Conservation (phyloP, 441 rosid genomes). For the Gossypium davidsonii region DNA sequence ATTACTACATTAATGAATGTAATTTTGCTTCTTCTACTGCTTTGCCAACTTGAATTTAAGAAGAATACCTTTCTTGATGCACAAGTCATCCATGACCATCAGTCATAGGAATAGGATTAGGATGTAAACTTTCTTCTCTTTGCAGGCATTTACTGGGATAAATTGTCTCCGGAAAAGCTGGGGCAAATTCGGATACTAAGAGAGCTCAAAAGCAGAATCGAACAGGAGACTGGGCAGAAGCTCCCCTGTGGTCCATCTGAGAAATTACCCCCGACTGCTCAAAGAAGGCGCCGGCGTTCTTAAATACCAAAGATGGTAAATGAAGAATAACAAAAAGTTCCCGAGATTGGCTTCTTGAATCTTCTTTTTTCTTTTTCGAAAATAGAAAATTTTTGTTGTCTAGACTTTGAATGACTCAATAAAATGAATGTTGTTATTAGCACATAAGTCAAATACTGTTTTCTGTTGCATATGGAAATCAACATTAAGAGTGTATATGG, state of each 20-base stretch:
- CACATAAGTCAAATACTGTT: not conserved
- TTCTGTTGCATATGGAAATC: not conserved
- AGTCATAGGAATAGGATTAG: not conserved
- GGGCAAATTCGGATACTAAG: conserved; percentile 69
- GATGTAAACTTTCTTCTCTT: not conserved
- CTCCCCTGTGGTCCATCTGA: conserved; percentile 71
- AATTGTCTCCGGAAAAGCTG: conserved; percentile 73
- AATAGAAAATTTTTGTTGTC: not conserved
- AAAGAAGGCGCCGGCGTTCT: conserved; percentile 24
- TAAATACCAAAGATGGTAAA: not conserved
- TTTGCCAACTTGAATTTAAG: not conserved
- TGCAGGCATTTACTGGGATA: conserved; percentile 82
- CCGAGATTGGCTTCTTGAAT: not conserved
- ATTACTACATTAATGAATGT: not conserved
- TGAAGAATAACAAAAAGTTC: not conserved
- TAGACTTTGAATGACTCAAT: not conserved
- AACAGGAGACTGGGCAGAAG: conserved; percentile 51
- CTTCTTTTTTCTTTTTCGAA: no score
- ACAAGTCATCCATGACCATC: not conserved
- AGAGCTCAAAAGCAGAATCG: conserved; percentile 65
- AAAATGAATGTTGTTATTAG: not conserved
- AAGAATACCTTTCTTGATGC: not conserved
- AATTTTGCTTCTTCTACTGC: not conserved
- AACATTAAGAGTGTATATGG: not conserved
- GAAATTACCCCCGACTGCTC: conserved; percentile 69